These are phyloP conservation scores for Colletotrichum scovillei DNA, from an alignment of 2,329 filamentous ascomycete genomes.

Conservation along the genomic window DNA sequence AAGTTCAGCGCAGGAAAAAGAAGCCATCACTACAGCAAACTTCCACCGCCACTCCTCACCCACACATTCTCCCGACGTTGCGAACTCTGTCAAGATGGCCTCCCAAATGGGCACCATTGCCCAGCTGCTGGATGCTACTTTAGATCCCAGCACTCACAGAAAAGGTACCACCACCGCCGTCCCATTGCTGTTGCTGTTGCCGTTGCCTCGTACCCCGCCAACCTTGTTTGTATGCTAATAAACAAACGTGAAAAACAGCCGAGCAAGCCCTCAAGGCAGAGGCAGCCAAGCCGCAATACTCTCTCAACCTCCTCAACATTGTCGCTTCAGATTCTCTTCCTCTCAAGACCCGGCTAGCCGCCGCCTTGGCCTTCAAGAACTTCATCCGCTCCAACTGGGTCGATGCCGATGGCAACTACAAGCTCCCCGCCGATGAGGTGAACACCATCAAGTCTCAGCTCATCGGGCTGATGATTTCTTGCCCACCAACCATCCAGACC, in stretches of 20 bases:
- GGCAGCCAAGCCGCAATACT: slow-evolving; percentile 88
- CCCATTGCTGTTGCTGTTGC: neutral
- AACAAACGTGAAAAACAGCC: slow-evolving; percentile 65
- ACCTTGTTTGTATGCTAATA: slow-evolving; percentile 47
- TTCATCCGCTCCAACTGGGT: slow-evolving; percentile 96
- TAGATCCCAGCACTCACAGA: slow-evolving; percentile 88
- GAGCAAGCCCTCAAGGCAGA: slow-evolving; percentile 83
- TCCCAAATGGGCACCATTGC: slow-evolving; percentile 72
- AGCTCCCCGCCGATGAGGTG: slow-evolving; percentile 85
- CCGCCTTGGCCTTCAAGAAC: slow-evolving; percentile 97
- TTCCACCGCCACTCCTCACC: neutral
- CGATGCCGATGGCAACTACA: slow-evolving; percentile 94
- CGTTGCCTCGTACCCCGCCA: slow-evolving; percentile 43
- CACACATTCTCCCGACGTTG: slow-evolving; percentile 23
- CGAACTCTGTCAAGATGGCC: slow-evolving; percentile 59
- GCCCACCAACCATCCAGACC: slow-evolving; percentile 86
- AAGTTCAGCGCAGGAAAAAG: slow-evolving; percentile 21
- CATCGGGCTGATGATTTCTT: slow-evolving; percentile 95
- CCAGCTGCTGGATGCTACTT: slow-evolving; percentile 88
- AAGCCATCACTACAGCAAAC: slow-evolving; percentile 23
- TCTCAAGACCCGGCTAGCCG: slow-evolving; percentile 83
- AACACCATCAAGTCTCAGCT: slow-evolving; percentile 92
- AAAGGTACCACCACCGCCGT: slow-evolving; percentile 72
- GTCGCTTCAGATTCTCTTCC: slow-evolving; percentile 81
- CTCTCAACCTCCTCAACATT: slow-evolving; percentile 88